Evolutionary conservation across 2,329 filamentous ascomycete species (phyloP), one percentile per base, ranked within the genome.

Genomic region (Sporothrix variecibatus): DNA sequence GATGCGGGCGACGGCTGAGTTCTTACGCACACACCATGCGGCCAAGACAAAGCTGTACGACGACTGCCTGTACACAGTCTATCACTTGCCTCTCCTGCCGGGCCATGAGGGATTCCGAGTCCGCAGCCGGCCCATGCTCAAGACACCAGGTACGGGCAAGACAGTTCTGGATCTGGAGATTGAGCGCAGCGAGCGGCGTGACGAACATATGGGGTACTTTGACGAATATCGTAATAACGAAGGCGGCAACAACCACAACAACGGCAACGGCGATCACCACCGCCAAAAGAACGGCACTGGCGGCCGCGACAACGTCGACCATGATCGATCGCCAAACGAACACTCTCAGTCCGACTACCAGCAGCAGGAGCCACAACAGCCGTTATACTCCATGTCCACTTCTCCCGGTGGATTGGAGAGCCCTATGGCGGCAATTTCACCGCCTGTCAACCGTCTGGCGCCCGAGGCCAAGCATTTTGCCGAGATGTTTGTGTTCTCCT

Each of bases 31-130:
- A 77, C 92, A 92, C 79, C 96, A 99, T 83, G 91, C 93, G 43
- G 95, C 95, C 0, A 92, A 94, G 83, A 97, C 95, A 17, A 99
- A 99, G 83, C 87, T 98, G 5, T 99, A 99, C 83, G 96, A 99
- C 82, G 96, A 99, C 82, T 99, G 96, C 80, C 86, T 99, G 31
- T 99, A 99, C 81, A 94, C 92, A 34, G 95, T 97, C 67, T 99
- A 99, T 82, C 95, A 98, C 80, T 85, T 98, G 40, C 96, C 96
- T 5, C 85, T 99, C 20, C 86, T 98, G 72, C 92, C 94, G 2
- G 96, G 95, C 0, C 90, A 87, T 65, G 94, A 97, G 68, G 95
- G 96, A 0, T 98, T 95, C 82, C 88, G 96, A 34, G 86, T 99
- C 34, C 90, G 94, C 78, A 98, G 95, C 80, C 94, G 95, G 79